Evolutionary conservation across 1,139 yeast species (phyloP).

Genomic region (Arxiozyma bovina): DNA sequence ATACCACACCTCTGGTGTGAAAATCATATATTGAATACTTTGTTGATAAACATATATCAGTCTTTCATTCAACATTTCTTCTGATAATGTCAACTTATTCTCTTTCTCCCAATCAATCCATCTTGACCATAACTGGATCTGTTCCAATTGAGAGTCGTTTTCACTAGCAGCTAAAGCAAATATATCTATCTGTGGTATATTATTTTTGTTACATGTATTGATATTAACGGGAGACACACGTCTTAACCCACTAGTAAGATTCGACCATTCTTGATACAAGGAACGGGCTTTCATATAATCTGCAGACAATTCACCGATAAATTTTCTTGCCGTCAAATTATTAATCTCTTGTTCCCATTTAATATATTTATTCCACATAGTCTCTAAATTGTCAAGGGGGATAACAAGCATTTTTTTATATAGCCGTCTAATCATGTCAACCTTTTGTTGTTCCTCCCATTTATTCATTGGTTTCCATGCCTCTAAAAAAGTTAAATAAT

Average conservation of each 20-base stretch:
- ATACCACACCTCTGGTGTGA: constrained; percentile 82
- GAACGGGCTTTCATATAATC: constrained; percentile 89
- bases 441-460: constrained; percentile 82
- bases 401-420: constrained; percentile 60
- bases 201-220: constrained; percentile 32
- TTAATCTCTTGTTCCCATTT: constrained; percentile 75
- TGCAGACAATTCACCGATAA: constrained; percentile 72
- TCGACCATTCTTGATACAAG: constrained; percentile 61
- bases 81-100: constrained; percentile 57
- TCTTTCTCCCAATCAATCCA: constrained; percentile 77
- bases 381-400: constrained; percentile 70
- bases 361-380: constrained; percentile 72
- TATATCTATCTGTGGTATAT: constrained; percentile 28
- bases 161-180: constrained; percentile 17
- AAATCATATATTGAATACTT: constrained; percentile 58
- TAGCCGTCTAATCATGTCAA: constrained; percentile 66
- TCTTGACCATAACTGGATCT: constrained; percentile 50
- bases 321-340: constrained; percentile 72
- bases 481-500: constrained; percentile 71
- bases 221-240: constrained; percentile 29
- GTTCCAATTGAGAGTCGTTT: constrained; percentile 31
- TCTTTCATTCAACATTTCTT: constrained; percentile 45
- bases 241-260: constrained; percentile 42
- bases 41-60: constrained; percentile 69
- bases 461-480: constrained; percentile 70